A percentile compares a stretch with the other conserved stretches of the same genome.
Evolutionary conservation across 352 stramenopile genomes (phyloP).

Genomic region (Phytophthora idaei): DNA sequence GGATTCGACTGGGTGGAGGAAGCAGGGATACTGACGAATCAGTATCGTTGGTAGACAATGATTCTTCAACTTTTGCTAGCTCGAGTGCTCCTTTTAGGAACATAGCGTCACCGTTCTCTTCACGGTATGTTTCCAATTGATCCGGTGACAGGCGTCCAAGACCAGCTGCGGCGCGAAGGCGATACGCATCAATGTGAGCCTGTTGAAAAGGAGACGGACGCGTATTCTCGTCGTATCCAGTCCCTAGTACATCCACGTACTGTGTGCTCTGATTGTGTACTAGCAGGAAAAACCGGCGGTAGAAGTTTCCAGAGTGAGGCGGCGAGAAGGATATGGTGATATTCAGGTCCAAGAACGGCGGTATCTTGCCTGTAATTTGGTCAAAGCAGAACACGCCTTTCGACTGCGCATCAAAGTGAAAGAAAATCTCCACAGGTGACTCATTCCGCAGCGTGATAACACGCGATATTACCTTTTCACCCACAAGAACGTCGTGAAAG

Average conservation of each 20-base stretch:
- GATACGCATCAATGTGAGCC: slow-evolving; percentile 90
- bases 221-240: slow-evolving; percentile 88
- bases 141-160: slow-evolving; percentile 80
- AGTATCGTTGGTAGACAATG: slow-evolving; percentile 9
- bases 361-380: slow-evolving; percentile 74
- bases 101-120: slow-evolving; percentile 68
- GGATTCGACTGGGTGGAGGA: slow-evolving; percentile 43
- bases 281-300: slow-evolving; percentile 87
- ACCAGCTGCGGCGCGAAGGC: slow-evolving; percentile 52
- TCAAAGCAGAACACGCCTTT: slow-evolving; percentile 89
- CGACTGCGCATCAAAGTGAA: slow-evolving; percentile 78
- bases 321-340: slow-evolving; percentile 88
- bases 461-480: slow-evolving; percentile 59
- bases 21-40: slow-evolving; percentile 10
- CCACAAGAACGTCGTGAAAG: slow-evolving; percentile 83
- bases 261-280: slow-evolving; percentile 86
- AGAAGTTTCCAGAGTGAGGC: slow-evolving; percentile 89
- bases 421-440: slow-evolving; percentile 70
- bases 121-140: slow-evolving; percentile 77
- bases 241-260: slow-evolving; percentile 91
- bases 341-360: slow-evolving; percentile 74
- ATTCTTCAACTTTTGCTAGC: slow-evolving; percentile 29
- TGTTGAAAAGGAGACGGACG: slow-evolving; percentile 91
- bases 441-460: slow-evolving; percentile 89
- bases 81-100: slow-evolving; percentile 67